Base-by-base conservation (phyloP, 805 yeast genomes). In the Zygoascus biomembranicola region DNA sequence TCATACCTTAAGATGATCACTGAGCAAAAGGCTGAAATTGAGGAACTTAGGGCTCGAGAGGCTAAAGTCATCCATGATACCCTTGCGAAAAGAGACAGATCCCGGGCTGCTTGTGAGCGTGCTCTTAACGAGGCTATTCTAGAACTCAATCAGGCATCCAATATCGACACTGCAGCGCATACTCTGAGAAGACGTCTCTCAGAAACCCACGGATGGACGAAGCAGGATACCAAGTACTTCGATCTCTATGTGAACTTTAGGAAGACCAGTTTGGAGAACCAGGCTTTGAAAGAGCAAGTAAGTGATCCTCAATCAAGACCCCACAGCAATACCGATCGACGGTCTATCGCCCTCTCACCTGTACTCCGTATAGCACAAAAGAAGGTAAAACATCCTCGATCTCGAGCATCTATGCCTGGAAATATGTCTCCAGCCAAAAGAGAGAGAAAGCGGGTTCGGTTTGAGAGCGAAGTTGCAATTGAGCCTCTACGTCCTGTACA, bases 1-100 rank as follows among this genome's bases (percentile, higher is more conserved):
- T 83, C 90, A 2, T 90, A 89, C 63, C 70, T 87, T 63, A 83
- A 84, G 68, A 85, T 86, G 85, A 89, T 89, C 39, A 80, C 90
- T 2, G 90, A 86, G 62, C 96, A 87, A 63, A 80, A 81, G 59
- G 77, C 74, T 53, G 90, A 84, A 64, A 87, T 88, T 54, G 86
- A 79, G 51, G 85, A 81, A 56, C 72, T 89, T 51, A 71, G 87
- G 58, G 65, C 66, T 0, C 73, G 89, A 50, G 63, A 60, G 41
- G 19, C 50, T 18, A 49, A 47, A 14, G 56, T 54, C 13, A 46
- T 53, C 18, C 53, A 49, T 19, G 45, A 47, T 23, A 63, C 65
- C 1, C 41, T 62, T 10, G 53, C 51, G 10, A 54, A 55, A 49
- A 48, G 28, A 19, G 43, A 32, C 5, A 37, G 49, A 8, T 45